phyloP scores from a whole-genome alignment of 345 rosid species.

The Moricandia moricandioides region DNA sequence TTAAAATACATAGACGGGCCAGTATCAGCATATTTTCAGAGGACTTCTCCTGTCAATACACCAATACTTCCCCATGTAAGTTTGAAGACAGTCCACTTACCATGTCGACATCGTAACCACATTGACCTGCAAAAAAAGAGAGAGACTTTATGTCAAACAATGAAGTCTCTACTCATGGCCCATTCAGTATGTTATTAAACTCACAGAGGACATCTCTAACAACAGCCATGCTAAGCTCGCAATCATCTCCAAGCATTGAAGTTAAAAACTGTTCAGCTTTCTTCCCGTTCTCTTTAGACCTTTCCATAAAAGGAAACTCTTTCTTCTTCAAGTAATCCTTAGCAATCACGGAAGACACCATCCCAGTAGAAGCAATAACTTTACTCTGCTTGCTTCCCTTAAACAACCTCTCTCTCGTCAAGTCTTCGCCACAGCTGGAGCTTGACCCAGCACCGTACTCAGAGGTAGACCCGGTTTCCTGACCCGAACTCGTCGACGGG shows the following conservation, averaged over 20 bases:
- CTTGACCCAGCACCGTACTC: slow-evolving; percentile 40
- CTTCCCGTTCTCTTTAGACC: slow-evolving; percentile 24
- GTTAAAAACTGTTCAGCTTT: slow-evolving; percentile 59
- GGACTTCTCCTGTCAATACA: neutral
- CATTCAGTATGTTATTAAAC: slow-evolving; percentile 16
- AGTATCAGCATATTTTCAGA: slow-evolving; percentile 21
- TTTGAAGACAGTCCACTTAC: slow-evolving; percentile 42
- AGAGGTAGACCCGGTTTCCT: slow-evolving; percentile 46
- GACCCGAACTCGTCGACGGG: slow-evolving; percentile 46
- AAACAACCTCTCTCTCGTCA: slow-evolving; percentile 30
- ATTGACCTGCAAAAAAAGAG: slow-evolving; percentile 70
- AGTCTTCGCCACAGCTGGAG: slow-evolving; percentile 38
- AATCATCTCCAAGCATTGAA: slow-evolving; percentile 79
- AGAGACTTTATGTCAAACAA: slow-evolving; percentile 12
- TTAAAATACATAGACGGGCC: slow-evolving; percentile 13
- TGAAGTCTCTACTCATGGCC: neutral
- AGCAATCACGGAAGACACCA: slow-evolving; percentile 73
- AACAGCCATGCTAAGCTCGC: slow-evolving; percentile 67
- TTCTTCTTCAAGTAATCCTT: slow-evolving; percentile 64
- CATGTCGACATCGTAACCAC: slow-evolving; percentile 71
- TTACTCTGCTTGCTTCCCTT: slow-evolving; percentile 53
- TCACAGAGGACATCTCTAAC: slow-evolving; percentile 80
- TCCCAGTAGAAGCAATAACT: slow-evolving; percentile 70
- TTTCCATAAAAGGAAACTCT: slow-evolving; percentile 16
- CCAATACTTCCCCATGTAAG: slow-evolving; percentile 24